Percentiles rank a stretch among this genome's conserved stretches.
These are phyloP conservation scores for Albifimbria verrucaria DNA, from an alignment of 2,329 filamentous ascomycete genomes.

Conservation along the genomic window DNA sequence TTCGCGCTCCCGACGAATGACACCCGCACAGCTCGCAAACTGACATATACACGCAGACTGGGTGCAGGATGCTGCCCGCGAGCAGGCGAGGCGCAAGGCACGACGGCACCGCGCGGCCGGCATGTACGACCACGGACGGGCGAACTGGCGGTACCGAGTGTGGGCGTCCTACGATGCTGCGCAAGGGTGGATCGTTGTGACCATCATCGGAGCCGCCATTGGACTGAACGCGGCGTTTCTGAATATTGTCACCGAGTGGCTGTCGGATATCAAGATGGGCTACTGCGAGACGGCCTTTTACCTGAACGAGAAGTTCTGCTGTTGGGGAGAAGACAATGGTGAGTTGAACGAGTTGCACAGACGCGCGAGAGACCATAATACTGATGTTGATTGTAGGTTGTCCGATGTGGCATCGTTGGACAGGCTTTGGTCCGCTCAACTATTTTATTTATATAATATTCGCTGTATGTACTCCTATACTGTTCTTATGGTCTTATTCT, in stretches of 20 bases:
- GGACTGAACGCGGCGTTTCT: slow-evolving; percentile 89
- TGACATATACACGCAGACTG: slow-evolving; percentile 59
- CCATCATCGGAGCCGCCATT: slow-evolving; percentile 86
- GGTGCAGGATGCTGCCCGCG: slow-evolving; percentile 94
- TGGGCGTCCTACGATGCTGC: slow-evolving; percentile 91
- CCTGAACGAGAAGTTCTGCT: slow-evolving; percentile 95
- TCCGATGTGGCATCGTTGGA: slow-evolving; percentile 86
- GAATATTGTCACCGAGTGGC: slow-evolving; percentile 96
- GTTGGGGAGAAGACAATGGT: slow-evolving; percentile 91
- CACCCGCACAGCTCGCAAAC: slow-evolving; percentile 22
- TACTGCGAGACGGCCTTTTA: slow-evolving; percentile 96
- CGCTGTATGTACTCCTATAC: slow-evolving; percentile 51
- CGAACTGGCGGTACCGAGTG: slow-evolving; percentile 76
- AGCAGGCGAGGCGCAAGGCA: slow-evolving; percentile 77
- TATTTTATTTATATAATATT: slow-evolving; percentile 87
- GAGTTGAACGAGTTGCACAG: slow-evolving; percentile 15
- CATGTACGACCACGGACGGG: slow-evolving; percentile 66
- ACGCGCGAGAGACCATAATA: slow-evolving; percentile 1
- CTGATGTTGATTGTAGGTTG: slow-evolving; percentile 56
- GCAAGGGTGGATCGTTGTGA: slow-evolving; percentile 97
- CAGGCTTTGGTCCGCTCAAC: slow-evolving; percentile 71
- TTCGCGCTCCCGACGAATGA: slow-evolving; percentile 28
- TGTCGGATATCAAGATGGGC: slow-evolving; percentile 93
- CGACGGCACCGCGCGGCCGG: slow-evolving; percentile 69
- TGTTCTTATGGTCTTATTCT: background rate